A percentile compares a stretch with the other conserved stretches of the same genome.
Conservation (phyloP, 257 asterid species). For the Solanum stenotomum region DNA sequence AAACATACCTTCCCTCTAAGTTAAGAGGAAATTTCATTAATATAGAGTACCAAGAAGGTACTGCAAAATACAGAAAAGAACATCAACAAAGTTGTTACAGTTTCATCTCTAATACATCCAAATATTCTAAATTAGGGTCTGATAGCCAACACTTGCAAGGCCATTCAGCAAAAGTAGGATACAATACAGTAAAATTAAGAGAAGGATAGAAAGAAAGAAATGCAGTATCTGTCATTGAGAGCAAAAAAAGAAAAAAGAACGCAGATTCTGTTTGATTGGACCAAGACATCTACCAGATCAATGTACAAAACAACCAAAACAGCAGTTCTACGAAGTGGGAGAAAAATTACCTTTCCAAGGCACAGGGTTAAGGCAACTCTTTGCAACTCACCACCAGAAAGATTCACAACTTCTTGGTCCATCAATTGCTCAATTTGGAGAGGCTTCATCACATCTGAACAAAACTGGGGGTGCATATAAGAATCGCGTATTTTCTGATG, state of each 20-base stretch:
- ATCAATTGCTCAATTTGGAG: constrained; percentile 93
- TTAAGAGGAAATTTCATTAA: background rate
- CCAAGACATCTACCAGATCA: background rate
- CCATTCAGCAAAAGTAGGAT: background rate
- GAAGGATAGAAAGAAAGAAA: background rate
- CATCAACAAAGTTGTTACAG: background rate
- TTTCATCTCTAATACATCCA: background rate
- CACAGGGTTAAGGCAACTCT: constrained; percentile 90
- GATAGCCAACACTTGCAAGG: background rate
- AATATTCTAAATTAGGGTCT: background rate
- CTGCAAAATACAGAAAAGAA: background rate
- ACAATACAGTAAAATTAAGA: background rate
- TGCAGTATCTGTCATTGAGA: background rate
- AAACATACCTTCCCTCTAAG: background rate
- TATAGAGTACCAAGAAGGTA: background rate
- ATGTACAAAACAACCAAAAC: background rate
- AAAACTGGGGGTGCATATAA: constrained; percentile 86
- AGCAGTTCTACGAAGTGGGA: background rate
- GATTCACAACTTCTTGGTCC: constrained; percentile 95
- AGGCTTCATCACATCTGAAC: constrained; percentile 96
- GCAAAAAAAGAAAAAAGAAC: background rate
- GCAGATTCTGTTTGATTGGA: background rate
- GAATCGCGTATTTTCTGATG: constrained; percentile 84
- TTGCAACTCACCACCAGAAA: constrained; percentile 99
- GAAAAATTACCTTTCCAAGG: constrained; percentile 77